Evolutionary conservation across 2,329 filamentous ascomycete species (phyloP), one percentile per base, ranked within the genome.

Genomic region (Simplicillium sp.): DNA sequence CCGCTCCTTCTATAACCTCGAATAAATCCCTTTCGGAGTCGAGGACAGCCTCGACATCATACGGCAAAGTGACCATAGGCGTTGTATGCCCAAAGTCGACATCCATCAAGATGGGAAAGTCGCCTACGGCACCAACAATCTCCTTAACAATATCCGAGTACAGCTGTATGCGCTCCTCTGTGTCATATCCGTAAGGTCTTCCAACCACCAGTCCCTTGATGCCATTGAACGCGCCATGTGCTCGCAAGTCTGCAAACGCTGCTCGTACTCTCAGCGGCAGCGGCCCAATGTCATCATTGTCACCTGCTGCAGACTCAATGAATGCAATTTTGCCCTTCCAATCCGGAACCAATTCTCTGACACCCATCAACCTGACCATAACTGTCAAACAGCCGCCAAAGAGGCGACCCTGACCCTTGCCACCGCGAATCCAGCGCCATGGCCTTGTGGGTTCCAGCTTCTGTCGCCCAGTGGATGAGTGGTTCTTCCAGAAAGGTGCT

Each of bases 401-500:
- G 14, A 37, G 16, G 6, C 14, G 17, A 12, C 36, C 36, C 18
- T 37, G 17, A 17, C 36, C 16, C 12, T 37, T 11, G 12, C 36
- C 36, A 15, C 15, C 14, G 20, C 36, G 36, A 20, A 37, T 25
- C 36, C 36, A 37, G 7, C 14, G 3, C 36, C 36, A 37, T 29
- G n/a, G n/a, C 16, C 16, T 11, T 6, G 36, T 14, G 13, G 36
- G 36, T 17, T 17, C 3, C 12, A 37, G 16, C 17, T 12, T 20
- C 7, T n/a, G 36, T n/a, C 16, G 11, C 7, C 11, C n/a, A 8
- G 46, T 46, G 1, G 54, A 56, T 7, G 46, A 37, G 11, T 52
- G 40, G 2, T 54, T 39, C 1, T 9, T 4, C 34, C 54, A 51
- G 46, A 50, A 51, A 1, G 48, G 16, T 1, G 53, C 44, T 0